Evolutionary conservation across 73 alveolate species (phyloP).

Genomic region (Chromera velia): DNA sequence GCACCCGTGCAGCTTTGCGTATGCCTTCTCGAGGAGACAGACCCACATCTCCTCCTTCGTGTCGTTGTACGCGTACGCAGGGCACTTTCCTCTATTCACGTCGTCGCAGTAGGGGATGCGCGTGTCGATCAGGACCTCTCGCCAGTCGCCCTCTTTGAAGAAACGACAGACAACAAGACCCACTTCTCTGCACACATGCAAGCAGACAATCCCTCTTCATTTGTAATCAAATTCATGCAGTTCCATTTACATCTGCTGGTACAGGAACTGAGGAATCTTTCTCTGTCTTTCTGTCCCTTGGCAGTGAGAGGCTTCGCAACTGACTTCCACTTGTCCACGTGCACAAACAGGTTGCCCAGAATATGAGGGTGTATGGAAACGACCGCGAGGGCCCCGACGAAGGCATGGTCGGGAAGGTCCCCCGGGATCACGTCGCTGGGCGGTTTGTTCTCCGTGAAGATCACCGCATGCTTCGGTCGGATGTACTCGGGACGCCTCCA

Average conservation of each 20-base stretch:
- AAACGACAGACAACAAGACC: conserved; percentile 79
- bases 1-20: conserved; percentile 78
- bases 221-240: too few species aligned
- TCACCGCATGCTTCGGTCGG: neutral
- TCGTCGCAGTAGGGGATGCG: conserved; percentile 64
- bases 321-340: neutral
- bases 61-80: conserved; percentile 59
- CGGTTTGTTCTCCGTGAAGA: neutral
- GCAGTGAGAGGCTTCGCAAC: neutral
- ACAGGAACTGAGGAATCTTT: too few species aligned
- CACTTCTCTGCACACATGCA: neutral
- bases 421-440: neutral
- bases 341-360: neutral
- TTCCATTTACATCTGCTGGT: too few species aligned
- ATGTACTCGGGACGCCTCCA: neutral
- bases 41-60: conserved; percentile 85
- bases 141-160: conserved; percentile 82
- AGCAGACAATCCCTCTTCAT: too few species aligned
- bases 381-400: neutral
- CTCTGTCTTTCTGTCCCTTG: too few species aligned
- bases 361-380: neutral
- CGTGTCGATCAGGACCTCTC: conserved; percentile 70
- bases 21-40: conserved; percentile 80
- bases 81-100: conserved; percentile 57
- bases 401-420: neutral